These are phyloP conservation scores for Trypanosoma brucei DNA, from an alignment of 208 protist species.

Conservation along the genomic window DNA sequence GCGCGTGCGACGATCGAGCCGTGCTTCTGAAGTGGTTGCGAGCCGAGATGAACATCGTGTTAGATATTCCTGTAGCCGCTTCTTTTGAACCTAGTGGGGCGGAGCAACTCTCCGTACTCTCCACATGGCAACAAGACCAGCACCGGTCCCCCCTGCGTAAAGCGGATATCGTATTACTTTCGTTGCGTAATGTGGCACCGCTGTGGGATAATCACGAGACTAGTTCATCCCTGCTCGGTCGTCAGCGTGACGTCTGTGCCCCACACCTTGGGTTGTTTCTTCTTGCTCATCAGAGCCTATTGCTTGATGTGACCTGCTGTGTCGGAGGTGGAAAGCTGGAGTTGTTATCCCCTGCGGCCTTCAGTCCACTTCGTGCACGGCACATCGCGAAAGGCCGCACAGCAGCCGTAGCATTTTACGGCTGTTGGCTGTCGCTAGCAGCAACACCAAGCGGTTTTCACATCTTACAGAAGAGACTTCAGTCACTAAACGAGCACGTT, in stretches of 20 bases:
- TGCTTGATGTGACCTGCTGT: conserved; percentile 57
- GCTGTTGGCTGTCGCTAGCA: conserved; percentile 31
- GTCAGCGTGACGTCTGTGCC: background rate
- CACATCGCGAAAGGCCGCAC: conserved; percentile 20
- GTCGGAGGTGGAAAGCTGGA: conserved; percentile 16
- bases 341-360: conserved; percentile 4
- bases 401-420: conserved; percentile 28
- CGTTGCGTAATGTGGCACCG: conserved; percentile 23
- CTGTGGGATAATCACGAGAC: conserved; percentile 17
- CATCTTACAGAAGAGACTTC: conserved; percentile 14
- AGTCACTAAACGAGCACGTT: conserved; percentile 1
- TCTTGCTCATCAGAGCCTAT: conserved; percentile 50
- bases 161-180: conserved; percentile 27
- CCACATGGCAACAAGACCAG: conserved; percentile 29
- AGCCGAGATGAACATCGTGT: background rate
- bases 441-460: conserved; percentile 12
- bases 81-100: conserved; percentile 8
- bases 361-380: conserved; percentile 6
- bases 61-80: conserved; percentile 15
- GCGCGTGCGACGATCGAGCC: conserved; percentile 10
- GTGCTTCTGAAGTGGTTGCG: conserved; percentile 14
- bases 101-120: conserved; percentile 16
- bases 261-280: conserved; percentile 26
- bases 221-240: background rate
- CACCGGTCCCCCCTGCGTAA: conserved; percentile 28